Evolutionary conservation across 345 rosid genomes (phyloP).

Genomic region (Citrus sinensis): DVS_A1.0 CM039166.1:15440001-15440500

Average conservation of each 20-base stretch:
- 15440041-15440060: background rate
- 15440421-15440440: no score
- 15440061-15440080: background rate
- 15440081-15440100: background rate
- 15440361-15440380: background rate
- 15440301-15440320: constrained; percentile 48
- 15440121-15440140: background rate
- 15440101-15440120: background rate
- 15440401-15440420: no score
- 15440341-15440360: background rate
- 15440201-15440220: background rate
- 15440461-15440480: no score
- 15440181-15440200: background rate
- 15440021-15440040: background rate
- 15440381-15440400: no score
- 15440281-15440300: constrained; percentile 77
- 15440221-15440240: constrained; percentile 6
- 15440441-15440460: no score
- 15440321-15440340: constrained; percentile 46
- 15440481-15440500: no score
- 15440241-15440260: constrained; percentile 18
- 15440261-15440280: constrained; percentile 52
- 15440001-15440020: background rate
- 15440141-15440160: background rate
- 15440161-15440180: background rate